These are phyloP conservation scores for Astraeus odoratus DNA, from an alignment of 768 basidiomycete species.

Conservation along the genomic window DNA sequence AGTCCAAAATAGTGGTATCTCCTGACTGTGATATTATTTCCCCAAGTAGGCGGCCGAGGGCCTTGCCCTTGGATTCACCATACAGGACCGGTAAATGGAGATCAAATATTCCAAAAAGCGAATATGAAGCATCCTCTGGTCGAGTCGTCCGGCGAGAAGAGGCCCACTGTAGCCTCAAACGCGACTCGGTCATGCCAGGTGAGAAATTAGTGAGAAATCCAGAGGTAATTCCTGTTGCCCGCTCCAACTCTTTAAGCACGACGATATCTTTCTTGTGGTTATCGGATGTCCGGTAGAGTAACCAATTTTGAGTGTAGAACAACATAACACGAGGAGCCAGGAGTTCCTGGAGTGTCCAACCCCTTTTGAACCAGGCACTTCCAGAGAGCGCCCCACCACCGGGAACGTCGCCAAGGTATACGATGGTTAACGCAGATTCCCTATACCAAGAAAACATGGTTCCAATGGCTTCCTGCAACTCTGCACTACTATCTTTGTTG, in stretches of 20 bases:
- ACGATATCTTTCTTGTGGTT: background rate
- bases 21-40: conserved; percentile 4
- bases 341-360: no score
- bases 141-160: background rate
- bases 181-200: background rate
- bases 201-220: background rate
- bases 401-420: background rate
- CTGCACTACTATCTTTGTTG: background rate
- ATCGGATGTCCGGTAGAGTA: background rate
- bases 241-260: background rate
- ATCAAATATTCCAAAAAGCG: conserved; percentile 3
- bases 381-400: background rate
- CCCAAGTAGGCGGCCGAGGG: conserved; percentile 4
- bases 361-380: no score
- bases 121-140: background rate
- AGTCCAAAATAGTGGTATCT: conserved; percentile 5
- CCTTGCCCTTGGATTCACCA: conserved; percentile 2
- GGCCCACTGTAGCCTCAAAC: background rate
- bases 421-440: background rate
- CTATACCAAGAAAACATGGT: conserved; percentile 1
- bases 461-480: background rate
- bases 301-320: background rate
- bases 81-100: conserved; percentile 18
- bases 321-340: background rate
- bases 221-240: background rate